phyloP scores from a whole-genome alignment of 257 asterid species.

The Solanum ossicruentum region DNA sequence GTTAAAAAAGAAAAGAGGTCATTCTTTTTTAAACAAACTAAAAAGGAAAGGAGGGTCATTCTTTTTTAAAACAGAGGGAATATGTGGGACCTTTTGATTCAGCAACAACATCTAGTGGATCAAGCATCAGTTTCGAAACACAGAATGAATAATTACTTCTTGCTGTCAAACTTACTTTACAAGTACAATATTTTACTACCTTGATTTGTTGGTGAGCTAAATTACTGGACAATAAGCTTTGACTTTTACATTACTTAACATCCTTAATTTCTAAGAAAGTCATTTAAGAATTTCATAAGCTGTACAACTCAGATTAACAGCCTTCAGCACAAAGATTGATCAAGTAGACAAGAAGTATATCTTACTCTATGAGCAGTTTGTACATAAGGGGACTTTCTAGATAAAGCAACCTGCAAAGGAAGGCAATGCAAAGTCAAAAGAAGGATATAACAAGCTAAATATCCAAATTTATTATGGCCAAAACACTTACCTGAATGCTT shows the following conservation, averaged over 20 bases:
- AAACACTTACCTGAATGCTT: conserved; percentile 72
- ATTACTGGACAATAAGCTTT: neutral
- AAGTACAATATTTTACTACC: neutral
- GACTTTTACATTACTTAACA: neutral
- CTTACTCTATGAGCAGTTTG: conserved; percentile 98
- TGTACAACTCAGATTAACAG: neutral
- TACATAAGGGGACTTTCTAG: conserved; percentile 97
- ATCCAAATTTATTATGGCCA: neutral
- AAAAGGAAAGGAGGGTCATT: no score
- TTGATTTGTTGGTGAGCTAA: neutral
- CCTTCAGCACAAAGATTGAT: neutral
- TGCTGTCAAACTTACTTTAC: neutral
- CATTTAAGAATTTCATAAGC: neutral
- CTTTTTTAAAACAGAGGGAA: no score
- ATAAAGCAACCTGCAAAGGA: conserved; percentile 77
- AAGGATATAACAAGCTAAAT: neutral
- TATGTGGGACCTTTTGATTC: neutral
- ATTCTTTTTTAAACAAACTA: no score
- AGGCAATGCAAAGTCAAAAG: neutral
- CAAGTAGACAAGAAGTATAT: neutral
- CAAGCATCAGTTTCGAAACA: neutral
- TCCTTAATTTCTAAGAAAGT: neutral
- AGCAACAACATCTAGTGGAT: neutral
- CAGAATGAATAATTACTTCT: neutral
- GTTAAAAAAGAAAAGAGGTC: no score